Base-by-base conservation (phyloP, 371 early-diverging fungal species). In the Mortierella sp. region DNA sequence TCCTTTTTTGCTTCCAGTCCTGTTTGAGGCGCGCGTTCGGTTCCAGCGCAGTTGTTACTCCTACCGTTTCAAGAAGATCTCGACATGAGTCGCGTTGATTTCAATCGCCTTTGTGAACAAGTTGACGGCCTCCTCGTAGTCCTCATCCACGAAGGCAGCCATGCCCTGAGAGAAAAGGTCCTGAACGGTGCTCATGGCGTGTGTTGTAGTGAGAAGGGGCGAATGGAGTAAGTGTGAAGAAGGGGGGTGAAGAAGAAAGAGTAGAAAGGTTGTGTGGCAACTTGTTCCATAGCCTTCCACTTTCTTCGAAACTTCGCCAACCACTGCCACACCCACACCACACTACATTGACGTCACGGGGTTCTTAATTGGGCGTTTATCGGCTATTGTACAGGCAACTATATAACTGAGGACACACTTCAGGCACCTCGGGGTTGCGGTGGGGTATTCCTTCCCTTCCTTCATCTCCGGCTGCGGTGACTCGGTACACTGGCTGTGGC, bases 21-120 rank as follows among this genome's bases (percentile, higher is more conserved):
- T n/a, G n/a, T n/a, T n/a, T 34, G 4, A 10, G 34, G 34, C 10
- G 34, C 34, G 34, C 34, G 34, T 34, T 34, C 10, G 34, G 7
- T 34, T 34, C 34, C 34, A 34, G 34, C 34, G 34, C 34, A 34
- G 34, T 34, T 34, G 34, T 34, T 34, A 10, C 10, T 25, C 62
- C 59, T 84, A 86, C 86, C 90, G 80, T 57, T 81, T 82, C 66
- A 89, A 64, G 29, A 86, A 80, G 77, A 86, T 86, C 52, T 90
- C 90, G 37, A 86, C 78, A 48, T 83, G 73, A 6, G 83, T 68
- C 46, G 85, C 78, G 76, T 83, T 79, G 19, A 80, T 64, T 6
- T 78, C 71, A 54, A 88, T 84, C 25, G 87, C 84, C 63, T 81
- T 71, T 9, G 84, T 79, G 77, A 79, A 88, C 44, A 83, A 82